Evolutionary conservation across 176 grass and related monocot genomes (phyloP).

Genomic region (Aegilops sharonensis): DNA sequence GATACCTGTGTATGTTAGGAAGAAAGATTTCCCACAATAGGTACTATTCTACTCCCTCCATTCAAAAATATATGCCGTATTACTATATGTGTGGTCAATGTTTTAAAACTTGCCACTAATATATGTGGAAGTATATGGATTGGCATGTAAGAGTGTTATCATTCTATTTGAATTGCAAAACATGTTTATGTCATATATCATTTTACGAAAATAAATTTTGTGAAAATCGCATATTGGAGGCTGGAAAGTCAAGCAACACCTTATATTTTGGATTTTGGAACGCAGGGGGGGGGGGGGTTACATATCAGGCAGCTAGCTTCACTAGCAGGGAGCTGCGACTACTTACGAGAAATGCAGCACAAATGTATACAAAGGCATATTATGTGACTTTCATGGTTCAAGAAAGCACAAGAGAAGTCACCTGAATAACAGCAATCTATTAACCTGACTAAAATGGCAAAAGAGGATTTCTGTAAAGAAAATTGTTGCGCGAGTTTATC

Average conservation of each 20-base stretch:
- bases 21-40: too few relatives aligned
- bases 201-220: neutral
- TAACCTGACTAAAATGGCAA: slow-evolving; percentile 6
- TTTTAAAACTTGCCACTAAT: neutral
- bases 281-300: neutral
- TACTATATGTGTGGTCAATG: neutral
- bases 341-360: slow-evolving; percentile 11
- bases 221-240: neutral
- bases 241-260: neutral
- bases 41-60: neutral
- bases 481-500: slow-evolving; percentile 10
- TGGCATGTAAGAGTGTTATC: neutral
- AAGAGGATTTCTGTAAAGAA: neutral
- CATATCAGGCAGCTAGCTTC: neutral
- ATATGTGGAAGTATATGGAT: neutral
- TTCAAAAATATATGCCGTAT: neutral
- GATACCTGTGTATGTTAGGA: too few relatives aligned
- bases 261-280: neutral
- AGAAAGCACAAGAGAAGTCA: slow-evolving; percentile 9
- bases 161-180: neutral
- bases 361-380: slow-evolving; percentile 11
- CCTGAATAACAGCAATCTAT: neutral
- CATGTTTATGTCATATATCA: neutral
- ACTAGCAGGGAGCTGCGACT: neutral
- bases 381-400: neutral